Evolutionary conservation across 805 yeast species (phyloP).

Genomic region (Ogataea haglerorum): DNA sequence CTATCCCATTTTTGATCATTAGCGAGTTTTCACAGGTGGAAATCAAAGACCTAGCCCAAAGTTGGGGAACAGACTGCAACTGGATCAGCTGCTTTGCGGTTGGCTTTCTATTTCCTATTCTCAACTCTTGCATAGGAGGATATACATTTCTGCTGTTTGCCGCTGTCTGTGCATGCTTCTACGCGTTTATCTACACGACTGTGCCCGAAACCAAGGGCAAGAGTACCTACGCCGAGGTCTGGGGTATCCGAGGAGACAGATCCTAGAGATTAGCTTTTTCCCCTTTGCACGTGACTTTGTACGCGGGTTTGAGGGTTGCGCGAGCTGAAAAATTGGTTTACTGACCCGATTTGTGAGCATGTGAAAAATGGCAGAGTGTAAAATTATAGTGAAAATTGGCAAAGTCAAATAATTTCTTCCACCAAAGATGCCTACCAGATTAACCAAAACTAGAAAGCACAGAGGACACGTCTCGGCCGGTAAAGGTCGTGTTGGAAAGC

Average conservation of each 20-base stretch:
- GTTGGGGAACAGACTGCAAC: slow-evolving; percentile 86
- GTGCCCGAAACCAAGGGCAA: slow-evolving; percentile 81
- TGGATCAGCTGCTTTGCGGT: slow-evolving; percentile 87
- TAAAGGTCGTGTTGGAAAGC: slow-evolving; percentile 99
- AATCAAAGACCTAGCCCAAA: slow-evolving; percentile 84
- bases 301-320: slow-evolving; percentile 12
- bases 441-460: slow-evolving; percentile 99
- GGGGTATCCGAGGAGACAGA: slow-evolving; percentile 35
- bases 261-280: neutral
- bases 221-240: slow-evolving; percentile 59
- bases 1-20: slow-evolving; percentile 86
- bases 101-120: slow-evolving; percentile 76
- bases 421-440: slow-evolving; percentile 91
- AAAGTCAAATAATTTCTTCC: slow-evolving; percentile 10
- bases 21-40: slow-evolving; percentile 83
- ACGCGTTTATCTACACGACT: slow-evolving; percentile 40
- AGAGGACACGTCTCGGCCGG: slow-evolving; percentile 99
- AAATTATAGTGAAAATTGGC: slow-evolving; percentile 9
- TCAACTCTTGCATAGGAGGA: slow-evolving; percentile 67
- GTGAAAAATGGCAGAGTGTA: slow-evolving; percentile 8
- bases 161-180: slow-evolving; percentile 47
- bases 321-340: slow-evolving; percentile 11
- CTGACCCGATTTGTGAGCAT: slow-evolving; percentile 6
- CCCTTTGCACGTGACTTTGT: slow-evolving; percentile 9
- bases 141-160: slow-evolving; percentile 75